Base-by-base conservation (phyloP, 139 green algal genomes). In the Chloropicon primus region DNA sequence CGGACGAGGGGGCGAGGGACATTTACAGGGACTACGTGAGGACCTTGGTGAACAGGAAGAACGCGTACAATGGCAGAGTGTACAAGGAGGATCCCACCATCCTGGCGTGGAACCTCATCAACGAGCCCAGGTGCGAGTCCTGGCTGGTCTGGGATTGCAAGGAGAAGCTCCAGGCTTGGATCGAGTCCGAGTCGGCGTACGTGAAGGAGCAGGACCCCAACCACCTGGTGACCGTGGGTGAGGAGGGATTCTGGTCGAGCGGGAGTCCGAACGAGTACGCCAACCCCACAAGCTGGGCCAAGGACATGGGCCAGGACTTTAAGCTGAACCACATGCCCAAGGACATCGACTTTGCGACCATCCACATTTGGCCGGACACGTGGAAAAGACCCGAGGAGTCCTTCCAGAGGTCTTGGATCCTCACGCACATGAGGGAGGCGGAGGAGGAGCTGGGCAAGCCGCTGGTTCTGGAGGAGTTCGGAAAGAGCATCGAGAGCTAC, bases 51-150 rank as follows among this genome's bases (percentile, higher is more conserved):
- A 87, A 89, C 80, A 79, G 27, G 62, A 73, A 83, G 80, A 91
- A 85, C 75, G 84, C 83, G 25, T 21, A 87, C 24, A 92, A 71
- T 27, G 76, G 25, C 25, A 80, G 2, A 90, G 91, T 84, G 62
- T 90, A 93, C 74, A 75, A 24, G 0, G 80, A 93, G 22, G 90
- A 94, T 74, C 88, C 90, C 2, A 89, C 88, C 41, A 90, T 94
- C 78, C 85, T 94, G 28, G 86, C 80, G 0, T 90, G 86, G 89
- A 82, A 91, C 80, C 81, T 96, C 0, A 86, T 95, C 26, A 96
- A 96, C 74, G 91, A 96, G 83, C 91, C 91, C 23, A 24, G 82
- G 21, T 86, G 80, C 54, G 82, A 90, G 75, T 53, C 62, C 17
- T 85, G 79, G 82, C 71, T 82, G 24, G 73, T 54, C 0, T 22